Evolutionary conservation across 768 basidiomycete genomes (phyloP).

Genomic region (Mrakia blollopis): DNA sequence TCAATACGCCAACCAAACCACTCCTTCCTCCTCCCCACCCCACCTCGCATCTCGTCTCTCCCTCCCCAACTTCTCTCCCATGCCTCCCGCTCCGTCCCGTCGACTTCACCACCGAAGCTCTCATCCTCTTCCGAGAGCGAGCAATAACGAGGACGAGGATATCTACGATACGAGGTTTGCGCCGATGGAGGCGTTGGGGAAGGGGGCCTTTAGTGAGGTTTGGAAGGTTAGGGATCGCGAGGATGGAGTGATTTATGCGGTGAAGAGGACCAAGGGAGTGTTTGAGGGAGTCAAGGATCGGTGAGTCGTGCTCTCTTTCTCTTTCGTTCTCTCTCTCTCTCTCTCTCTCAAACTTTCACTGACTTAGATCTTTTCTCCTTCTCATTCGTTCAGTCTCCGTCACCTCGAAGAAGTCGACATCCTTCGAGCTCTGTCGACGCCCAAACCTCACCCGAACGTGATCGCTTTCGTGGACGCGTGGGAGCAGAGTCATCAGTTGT

Average conservation of each 20-base stretch:
- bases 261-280: slow-evolving; percentile 82
- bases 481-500: slow-evolving; percentile 65
- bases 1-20: background rate
- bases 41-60: slow-evolving; percentile 36
- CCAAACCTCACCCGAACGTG: slow-evolving; percentile 57
- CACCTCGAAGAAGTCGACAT: slow-evolving; percentile 93
- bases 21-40: slow-evolving; percentile 37
- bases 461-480: slow-evolving; percentile 87
- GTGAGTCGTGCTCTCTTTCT: slow-evolving; percentile 50
- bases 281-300: slow-evolving; percentile 88
- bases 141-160: slow-evolving; percentile 51
- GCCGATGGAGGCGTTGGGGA: slow-evolving; percentile 74
- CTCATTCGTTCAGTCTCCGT: slow-evolving; percentile 49
- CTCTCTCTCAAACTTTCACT: no score
- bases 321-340: background rate
- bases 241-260: slow-evolving; percentile 59
- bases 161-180: slow-evolving; percentile 72
- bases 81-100: slow-evolving; percentile 17
- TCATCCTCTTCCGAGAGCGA: slow-evolving; percentile 37
- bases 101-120: slow-evolving; percentile 35
- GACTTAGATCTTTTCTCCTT: background rate
- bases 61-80: slow-evolving; percentile 34
- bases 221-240: slow-evolving; percentile 56
- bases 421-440: slow-evolving; percentile 61
- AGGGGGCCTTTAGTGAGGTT: slow-evolving; percentile 89